Evolutionary conservation across 331 rosid species (phyloP).

Genomic region (Arachis monticola): DNA sequence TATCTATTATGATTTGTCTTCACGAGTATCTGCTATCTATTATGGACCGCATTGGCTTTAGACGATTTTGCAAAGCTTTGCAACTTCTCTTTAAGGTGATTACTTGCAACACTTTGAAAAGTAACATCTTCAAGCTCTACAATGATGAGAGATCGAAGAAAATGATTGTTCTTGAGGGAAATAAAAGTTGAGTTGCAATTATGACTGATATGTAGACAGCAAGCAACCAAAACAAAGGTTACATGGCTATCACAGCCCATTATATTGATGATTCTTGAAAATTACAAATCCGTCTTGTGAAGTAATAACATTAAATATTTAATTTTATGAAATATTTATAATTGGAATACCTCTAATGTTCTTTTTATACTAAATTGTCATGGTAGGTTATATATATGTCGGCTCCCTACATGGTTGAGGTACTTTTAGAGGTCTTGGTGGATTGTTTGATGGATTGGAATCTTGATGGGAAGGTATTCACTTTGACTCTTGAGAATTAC

Average conservation of each 20-base stretch:
- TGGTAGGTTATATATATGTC: not conserved
- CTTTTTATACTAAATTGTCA: not conserved
- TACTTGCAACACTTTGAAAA: too few relatives aligned
- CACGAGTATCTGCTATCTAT: not conserved
- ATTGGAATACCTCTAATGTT: too few relatives aligned
- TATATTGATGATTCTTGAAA: too few relatives aligned
- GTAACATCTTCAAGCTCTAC: not conserved
- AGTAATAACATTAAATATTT: too few relatives aligned
- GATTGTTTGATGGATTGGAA: constrained; percentile 1
- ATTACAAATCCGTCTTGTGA: too few relatives aligned
- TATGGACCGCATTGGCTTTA: not conserved
- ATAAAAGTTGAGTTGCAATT: not conserved
- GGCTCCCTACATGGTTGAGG: not conserved
- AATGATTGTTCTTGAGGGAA: not conserved
- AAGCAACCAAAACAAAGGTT: too few relatives aligned
- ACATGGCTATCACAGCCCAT: too few relatives aligned
- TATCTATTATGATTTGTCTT: not conserved
- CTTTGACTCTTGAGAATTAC: not conserved
- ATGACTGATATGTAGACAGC: too few relatives aligned
- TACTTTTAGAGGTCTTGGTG: not conserved
- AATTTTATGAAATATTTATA: too few relatives aligned
- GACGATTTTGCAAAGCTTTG: not conserved
- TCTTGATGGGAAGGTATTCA: not conserved
- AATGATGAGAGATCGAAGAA: not conserved
- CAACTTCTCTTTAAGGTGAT: not conserved